Evolutionary conservation across 495 filamentous ascomycete genomes (phyloP).

Genomic region (Aspergillus incahuasiensis): DNA sequence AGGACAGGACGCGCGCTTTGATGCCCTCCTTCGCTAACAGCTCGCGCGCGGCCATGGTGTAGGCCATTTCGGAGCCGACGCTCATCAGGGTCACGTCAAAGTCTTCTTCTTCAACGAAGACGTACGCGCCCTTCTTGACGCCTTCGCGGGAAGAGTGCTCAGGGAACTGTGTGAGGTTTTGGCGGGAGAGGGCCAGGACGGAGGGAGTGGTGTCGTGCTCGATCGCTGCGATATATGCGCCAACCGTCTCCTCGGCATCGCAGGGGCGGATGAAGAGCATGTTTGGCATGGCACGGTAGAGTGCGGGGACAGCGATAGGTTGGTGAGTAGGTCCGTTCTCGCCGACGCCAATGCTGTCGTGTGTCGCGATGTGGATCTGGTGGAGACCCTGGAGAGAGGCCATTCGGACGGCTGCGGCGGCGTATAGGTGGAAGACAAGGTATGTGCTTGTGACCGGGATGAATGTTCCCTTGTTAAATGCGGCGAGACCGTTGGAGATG

Average conservation of each 20-base stretch:
- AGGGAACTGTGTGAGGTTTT: slow-evolving; percentile 18
- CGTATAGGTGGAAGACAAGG: slow-evolving; percentile 59
- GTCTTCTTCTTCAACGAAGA: slow-evolving; percentile 25
- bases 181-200: slow-evolving; percentile 27
- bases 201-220: slow-evolving; percentile 11
- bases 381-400: slow-evolving; percentile 52
- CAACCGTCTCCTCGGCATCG: neutral
- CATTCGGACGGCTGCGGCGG: slow-evolving; percentile 56
- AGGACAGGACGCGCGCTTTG: slow-evolving; percentile 35
- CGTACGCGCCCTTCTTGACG: slow-evolving; percentile 28
- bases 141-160: slow-evolving; percentile 18
- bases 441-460: slow-evolving; percentile 49
- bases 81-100: slow-evolving; percentile 31
- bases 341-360: slow-evolving; percentile 55
- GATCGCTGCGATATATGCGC: neutral
- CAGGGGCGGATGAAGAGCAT: slow-evolving; percentile 50
- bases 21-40: slow-evolving; percentile 13
- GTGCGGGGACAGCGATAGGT: slow-evolving; percentile 50
- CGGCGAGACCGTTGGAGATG: slow-evolving; percentile 52
- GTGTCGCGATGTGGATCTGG: slow-evolving; percentile 54
- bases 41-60: slow-evolving; percentile 22
- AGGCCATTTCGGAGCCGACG: slow-evolving; percentile 27
- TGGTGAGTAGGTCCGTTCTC: slow-evolving; percentile 61
- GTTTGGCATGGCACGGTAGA: slow-evolving; percentile 59
- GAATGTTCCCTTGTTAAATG: slow-evolving; percentile 38